Conservation (phyloP, 108 stramenopile species). For the Discostella pseudostelligera region DNA sequence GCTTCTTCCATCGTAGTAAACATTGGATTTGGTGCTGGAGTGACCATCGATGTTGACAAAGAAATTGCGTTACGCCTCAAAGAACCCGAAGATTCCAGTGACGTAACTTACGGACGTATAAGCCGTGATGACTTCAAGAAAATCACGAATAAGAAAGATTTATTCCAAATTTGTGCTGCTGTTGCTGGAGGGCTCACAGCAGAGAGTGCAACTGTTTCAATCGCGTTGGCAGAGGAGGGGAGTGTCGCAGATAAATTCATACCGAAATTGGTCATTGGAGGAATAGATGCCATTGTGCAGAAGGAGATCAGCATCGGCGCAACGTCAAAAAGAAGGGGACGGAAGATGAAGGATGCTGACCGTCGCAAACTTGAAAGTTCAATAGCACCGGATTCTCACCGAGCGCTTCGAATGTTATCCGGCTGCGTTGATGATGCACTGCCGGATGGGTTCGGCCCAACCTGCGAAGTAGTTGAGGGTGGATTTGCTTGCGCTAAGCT, state of each 20-base stretch:
- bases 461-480: constrained; percentile 6
- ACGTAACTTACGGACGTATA: constrained; percentile 24
- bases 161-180: constrained; percentile 18
- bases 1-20: constrained; percentile 4
- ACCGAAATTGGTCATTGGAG: constrained; percentile 7
- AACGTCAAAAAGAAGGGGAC: constrained; percentile 3
- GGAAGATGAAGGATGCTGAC: constrained; percentile 11
- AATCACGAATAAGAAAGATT: constrained; percentile 23
- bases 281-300: constrained; percentile 1
- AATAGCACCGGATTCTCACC: constrained; percentile 16
- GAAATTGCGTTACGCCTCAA: constrained; percentile 23
- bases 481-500: constrained; percentile 21
- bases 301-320: neutral
- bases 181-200: constrained; percentile 14
- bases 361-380: constrained; percentile 19
- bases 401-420: constrained; percentile 14
- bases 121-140: constrained; percentile 13
- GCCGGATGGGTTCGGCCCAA: constrained; percentile 1
- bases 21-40: constrained; percentile 29
- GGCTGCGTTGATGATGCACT: constrained; percentile 8
- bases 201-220: constrained; percentile 5
- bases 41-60: constrained; percentile 44
- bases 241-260: constrained; percentile 19
- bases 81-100: constrained; percentile 10
- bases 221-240: neutral